Evolutionary conservation across 1,284 basidiomycete genomes (phyloP).

Genomic region (Sanguinoderma infundibulare): DNA sequence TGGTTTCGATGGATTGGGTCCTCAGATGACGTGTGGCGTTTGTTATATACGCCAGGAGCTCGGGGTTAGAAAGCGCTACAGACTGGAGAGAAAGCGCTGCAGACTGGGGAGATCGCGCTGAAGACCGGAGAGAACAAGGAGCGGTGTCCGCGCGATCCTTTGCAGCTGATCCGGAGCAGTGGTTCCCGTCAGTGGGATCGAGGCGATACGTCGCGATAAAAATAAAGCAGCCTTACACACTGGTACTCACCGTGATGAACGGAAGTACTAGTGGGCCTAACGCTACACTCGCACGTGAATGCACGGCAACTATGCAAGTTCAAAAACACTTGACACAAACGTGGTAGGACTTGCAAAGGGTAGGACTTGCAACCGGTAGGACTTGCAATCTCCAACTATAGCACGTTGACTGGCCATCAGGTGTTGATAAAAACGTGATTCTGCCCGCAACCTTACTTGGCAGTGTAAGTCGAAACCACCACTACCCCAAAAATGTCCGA

Average conservation of each 20-base stretch:
- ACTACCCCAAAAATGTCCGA: slow-evolving; percentile 2
- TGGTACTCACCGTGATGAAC: neutral
- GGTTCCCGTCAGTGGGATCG: neutral
- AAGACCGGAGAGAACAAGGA: neutral
- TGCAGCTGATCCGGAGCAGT: neutral
- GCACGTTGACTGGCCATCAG: neutral
- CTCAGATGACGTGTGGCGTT: neutral
- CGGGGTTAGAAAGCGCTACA: too few species aligned
- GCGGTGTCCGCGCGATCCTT: neutral
- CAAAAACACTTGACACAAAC: neutral
- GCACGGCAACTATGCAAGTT: neutral
- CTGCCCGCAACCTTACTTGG: neutral
- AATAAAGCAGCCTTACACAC: neutral
- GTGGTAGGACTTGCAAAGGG: neutral
- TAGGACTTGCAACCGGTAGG: too few species aligned
- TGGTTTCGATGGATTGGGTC: neutral
- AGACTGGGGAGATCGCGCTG: neutral
- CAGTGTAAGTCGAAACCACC: neutral
- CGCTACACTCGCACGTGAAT: neutral
- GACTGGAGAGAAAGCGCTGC: neutral
- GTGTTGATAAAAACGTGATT: neutral
- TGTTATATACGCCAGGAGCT: neutral
- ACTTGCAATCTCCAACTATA: too few species aligned
- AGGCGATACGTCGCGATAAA: neutral
- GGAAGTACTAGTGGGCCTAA: neutral